Conservation (phyloP, 331 rosid genomes). For the Quercus phellos region DNA sequence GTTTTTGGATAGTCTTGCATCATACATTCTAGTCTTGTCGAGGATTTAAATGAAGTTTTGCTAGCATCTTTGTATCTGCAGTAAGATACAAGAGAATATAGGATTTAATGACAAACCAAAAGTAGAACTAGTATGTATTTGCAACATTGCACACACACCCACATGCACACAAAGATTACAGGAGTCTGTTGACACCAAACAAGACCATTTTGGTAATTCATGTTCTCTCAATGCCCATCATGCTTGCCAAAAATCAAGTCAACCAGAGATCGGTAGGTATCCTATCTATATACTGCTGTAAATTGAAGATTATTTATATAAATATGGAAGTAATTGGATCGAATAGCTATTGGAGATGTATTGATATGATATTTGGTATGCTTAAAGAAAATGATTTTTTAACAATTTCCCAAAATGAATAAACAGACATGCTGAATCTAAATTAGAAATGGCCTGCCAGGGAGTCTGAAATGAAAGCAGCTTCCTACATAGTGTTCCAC, state of each 20-base stretch:
- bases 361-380: too few relatives aligned
- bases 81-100: conserved; percentile 17
- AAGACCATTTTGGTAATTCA: neutral
- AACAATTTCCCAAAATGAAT: neutral
- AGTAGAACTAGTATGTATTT: neutral
- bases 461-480: neutral
- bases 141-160: neutral
- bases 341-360: too few relatives aligned
- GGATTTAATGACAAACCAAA: neutral
- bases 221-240: neutral
- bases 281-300: too few relatives aligned
- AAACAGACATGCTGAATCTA: neutral
- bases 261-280: too few relatives aligned
- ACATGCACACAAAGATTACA: neutral
- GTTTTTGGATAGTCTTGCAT: conserved; percentile 99
- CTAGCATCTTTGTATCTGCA: conserved; percentile 92
- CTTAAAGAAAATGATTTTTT: too few relatives aligned
- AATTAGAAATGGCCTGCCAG: too few relatives aligned
- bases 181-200: neutral
- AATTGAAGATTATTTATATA: too few relatives aligned
- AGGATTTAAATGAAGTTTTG: conserved; percentile 87
- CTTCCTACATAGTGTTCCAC: neutral
- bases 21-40: conserved; percentile 96
- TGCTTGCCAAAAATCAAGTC: too few relatives aligned
- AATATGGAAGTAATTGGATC: too few relatives aligned